Evolutionary conservation across 78 protist species (phyloP), one percentile per base, ranked within the genome.

Genomic region (Speleostelium caveatum): DNA sequence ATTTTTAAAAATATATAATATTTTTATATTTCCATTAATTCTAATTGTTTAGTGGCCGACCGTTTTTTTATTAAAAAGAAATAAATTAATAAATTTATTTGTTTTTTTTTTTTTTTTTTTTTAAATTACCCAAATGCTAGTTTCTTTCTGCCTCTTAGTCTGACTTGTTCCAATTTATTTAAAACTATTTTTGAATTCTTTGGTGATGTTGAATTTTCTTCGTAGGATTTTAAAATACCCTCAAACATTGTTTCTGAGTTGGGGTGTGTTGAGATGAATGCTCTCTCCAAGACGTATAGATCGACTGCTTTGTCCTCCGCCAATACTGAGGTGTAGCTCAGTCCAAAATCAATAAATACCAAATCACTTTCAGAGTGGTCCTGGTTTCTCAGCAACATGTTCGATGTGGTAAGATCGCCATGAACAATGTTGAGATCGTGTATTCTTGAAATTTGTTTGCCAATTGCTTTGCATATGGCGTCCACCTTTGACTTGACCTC

Each of bases 221-320:
- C 72, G 51, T 93, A 93, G 0, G 60, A 42, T 38, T 71, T 3
- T 26, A 93, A 2, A 8, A 93, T 65, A 0, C 35, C 33, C 14
- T 73, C 21, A 33, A 75, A 93, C 59, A 96, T n/a, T 2, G 3
- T 45, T 60, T 93, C 96, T 10, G 96, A 78, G 14, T 75, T 58
- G 51, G 97, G 97, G 42, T 97, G 98, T 30, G 98, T 96, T 30
- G 73, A n/a, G 14, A 83, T 28, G 55, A 97, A 63, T 0, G 99
- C 99, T 6, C 98, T 65, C 83, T 97, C 98, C 12, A 96, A 80
- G 14, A 97, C 99, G 45, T 96, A 97, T n/a, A 97, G 79, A 56
- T 97, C 99, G 10, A 97, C 99, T 1, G 98, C 99, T 53, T 93
- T 94, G 78, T 97, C 99, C 61, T 97, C 99, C 0, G 56, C 88